These are phyloP conservation scores for Amauroascus verrucosus DNA, from an alignment of 2,329 filamentous ascomycete genomes.

Conservation along the genomic window DNA sequence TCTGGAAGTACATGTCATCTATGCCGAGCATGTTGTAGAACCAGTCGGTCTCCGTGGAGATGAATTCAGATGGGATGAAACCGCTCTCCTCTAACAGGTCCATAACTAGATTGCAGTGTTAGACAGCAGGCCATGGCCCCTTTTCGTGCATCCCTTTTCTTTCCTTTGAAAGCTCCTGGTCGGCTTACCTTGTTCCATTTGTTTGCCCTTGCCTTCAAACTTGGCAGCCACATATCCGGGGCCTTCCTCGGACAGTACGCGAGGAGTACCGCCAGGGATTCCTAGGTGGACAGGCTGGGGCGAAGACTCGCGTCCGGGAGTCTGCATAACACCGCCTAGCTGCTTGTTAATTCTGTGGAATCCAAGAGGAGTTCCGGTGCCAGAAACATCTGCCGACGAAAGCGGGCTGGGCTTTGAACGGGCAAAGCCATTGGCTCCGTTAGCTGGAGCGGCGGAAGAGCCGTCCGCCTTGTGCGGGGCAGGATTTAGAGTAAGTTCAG, in stretches of 20 bases:
- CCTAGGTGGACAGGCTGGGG: slow-evolving; percentile 80
- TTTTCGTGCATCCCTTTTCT: background rate
- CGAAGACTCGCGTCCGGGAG: slow-evolving; percentile 59
- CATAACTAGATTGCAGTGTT: slow-evolving; percentile 53
- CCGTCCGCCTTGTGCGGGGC: slow-evolving; percentile 5
- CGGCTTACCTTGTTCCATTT: slow-evolving; percentile 66
- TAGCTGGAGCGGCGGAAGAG: background rate
- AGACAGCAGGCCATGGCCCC: background rate
- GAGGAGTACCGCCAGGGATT: slow-evolving; percentile 54
- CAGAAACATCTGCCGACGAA: slow-evolving; percentile 29
- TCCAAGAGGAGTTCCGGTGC: slow-evolving; percentile 32
- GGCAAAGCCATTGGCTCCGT: slow-evolving; percentile 9
- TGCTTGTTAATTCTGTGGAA: slow-evolving; percentile 45
- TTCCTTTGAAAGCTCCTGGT: background rate
- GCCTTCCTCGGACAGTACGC: slow-evolving; percentile 74
- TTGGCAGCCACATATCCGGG: slow-evolving; percentile 91
- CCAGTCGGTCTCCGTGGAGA: slow-evolving; percentile 82
- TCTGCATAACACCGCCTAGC: slow-evolving; percentile 45
- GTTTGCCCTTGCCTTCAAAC: slow-evolving; percentile 83
- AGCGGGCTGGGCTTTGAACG: slow-evolving; percentile 24
- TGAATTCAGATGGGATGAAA: slow-evolving; percentile 74
- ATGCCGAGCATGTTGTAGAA: slow-evolving; percentile 98
- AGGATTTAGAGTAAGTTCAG: slow-evolving; percentile 4
- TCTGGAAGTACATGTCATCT: slow-evolving; percentile 96
- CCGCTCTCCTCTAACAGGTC: slow-evolving; percentile 64